A percentile compares a stretch with the other conserved stretches of the same genome.
Evolutionary conservation across 1,284 basidiomycete species (phyloP).

Genomic region (Microbotryum silenes-acaulis): DNA sequence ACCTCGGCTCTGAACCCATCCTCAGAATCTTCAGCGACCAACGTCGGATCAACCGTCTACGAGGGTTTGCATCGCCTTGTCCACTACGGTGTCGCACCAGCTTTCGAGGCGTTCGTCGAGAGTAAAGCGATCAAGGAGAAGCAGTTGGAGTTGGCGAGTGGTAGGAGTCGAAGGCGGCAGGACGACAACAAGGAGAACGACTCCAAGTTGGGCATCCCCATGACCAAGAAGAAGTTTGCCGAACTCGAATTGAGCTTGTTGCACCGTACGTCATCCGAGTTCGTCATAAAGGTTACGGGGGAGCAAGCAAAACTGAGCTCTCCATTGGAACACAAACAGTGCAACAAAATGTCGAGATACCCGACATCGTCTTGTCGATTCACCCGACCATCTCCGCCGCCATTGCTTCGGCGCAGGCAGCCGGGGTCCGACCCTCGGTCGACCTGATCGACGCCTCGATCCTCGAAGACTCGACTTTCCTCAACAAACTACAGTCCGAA

Average conservation of each 20-base stretch:
- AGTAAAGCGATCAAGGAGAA: slow-evolving; percentile 40
- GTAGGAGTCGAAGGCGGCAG: slow-evolving; percentile 4
- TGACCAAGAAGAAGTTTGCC: slow-evolving; percentile 98
- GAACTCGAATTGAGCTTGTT: slow-evolving; percentile 93
- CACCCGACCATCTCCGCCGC: slow-evolving; percentile 84
- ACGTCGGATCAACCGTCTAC: slow-evolving; percentile 56
- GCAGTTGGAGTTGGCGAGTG: neutral
- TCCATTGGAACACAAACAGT: slow-evolving; percentile 40
- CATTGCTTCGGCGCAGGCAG: slow-evolving; percentile 64
- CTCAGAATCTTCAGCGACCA: slow-evolving; percentile 29
- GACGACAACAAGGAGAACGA: slow-evolving; percentile 66
- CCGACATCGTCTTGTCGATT: slow-evolving; percentile 85
- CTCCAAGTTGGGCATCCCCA: slow-evolving; percentile 71
- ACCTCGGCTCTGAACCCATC: neutral
- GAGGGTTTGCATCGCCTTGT: slow-evolving; percentile 95
- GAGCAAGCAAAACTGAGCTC: neutral
- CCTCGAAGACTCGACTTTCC: slow-evolving; percentile 79
- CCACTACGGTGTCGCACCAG: slow-evolving; percentile 91
- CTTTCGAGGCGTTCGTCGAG: slow-evolving; percentile 91
- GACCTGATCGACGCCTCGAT: slow-evolving; percentile 65
- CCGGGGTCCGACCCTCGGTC: slow-evolving; percentile 58
- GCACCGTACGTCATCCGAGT: slow-evolving; percentile 47
- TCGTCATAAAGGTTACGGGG: neutral
- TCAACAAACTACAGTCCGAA: slow-evolving; percentile 86
- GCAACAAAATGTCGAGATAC: slow-evolving; percentile 98